A percentile compares a stretch with the other conserved stretches of the same genome.
Conservation (phyloP, 495 filamentous ascomycete species). For the Beverwykella pulmonaria region DNA sequence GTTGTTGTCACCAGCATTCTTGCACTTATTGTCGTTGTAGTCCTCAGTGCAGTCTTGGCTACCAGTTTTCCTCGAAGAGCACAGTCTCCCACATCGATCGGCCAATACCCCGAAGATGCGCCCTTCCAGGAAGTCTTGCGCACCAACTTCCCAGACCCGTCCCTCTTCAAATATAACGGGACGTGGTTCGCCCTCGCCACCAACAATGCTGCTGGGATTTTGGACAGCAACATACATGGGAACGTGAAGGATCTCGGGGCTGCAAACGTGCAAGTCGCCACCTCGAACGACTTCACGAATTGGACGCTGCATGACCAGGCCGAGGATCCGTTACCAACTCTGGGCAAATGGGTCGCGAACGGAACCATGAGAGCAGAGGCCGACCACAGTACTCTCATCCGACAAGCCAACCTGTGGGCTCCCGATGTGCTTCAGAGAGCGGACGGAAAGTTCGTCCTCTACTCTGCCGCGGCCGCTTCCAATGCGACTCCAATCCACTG, state of each 20-base stretch:
- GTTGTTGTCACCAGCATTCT: neutral
- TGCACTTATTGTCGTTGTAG: neutral
- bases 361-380: slow-evolving; percentile 7
- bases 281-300: slow-evolving; percentile 31
- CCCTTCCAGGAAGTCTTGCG: slow-evolving; percentile 8
- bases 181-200: slow-evolving; percentile 39
- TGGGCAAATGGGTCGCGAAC: slow-evolving; percentile 27
- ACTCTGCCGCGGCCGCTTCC: slow-evolving; percentile 39
- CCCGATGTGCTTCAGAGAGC: slow-evolving; percentile 19
- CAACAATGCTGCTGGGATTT: slow-evolving; percentile 41
- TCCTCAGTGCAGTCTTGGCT: neutral
- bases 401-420: slow-evolving; percentile 33
- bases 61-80: neutral
- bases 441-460: slow-evolving; percentile 36
- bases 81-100: neutral
- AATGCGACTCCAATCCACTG: slow-evolving; percentile 34
- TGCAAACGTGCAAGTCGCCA: slow-evolving; percentile 40
- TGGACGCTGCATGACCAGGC: slow-evolving; percentile 28
- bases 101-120: neutral
- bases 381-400: slow-evolving; percentile 13
- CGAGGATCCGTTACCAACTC: slow-evolving; percentile 30
- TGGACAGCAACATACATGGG: slow-evolving; percentile 15
- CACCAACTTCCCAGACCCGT: slow-evolving; percentile 41
- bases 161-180: slow-evolving; percentile 31
- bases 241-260: slow-evolving; percentile 31